Evolutionary conservation across 1,139 yeast species (phyloP), one percentile per base, ranked within the genome.

Genomic region (Wickerhamomyces sp.): DNA sequence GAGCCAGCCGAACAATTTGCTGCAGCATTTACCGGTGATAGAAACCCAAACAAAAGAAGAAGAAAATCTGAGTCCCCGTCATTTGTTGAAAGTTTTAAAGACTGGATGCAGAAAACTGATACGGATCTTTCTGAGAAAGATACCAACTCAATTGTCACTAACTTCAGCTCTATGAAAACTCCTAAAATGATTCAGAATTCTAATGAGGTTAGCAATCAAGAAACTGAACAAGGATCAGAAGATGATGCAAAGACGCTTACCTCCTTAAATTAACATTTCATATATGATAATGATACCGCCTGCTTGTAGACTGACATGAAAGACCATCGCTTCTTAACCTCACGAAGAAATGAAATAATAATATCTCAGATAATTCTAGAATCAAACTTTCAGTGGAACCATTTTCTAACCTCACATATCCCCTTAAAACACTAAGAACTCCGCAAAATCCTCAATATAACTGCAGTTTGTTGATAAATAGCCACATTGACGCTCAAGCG

Each of bases 21-120:
- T 5, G 68, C 78, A 25, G 74, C 72, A 53, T 79, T 69, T 40
- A 52, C 58, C 0, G 58, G 56, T 13, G 55, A 52, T 9, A 39
- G 30, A 18, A 32, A 22, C 16, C 33, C 28, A 20, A 17, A 31
- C 31, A 36, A 29, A 14, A 20, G 76, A 24, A 74, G 73, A 58
- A 59, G 35, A 33, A 38, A 33, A 52, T 54, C 36, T 5, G 37
- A 40, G 28, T 44, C 56, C 52, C 66, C 60, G 4, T 72, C 81
- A 4, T 65, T 82, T 29, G 70, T 81, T 41, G 78, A 77, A 27
- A 77, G 75, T 51, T 78, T 83, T 45, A 79, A 76, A 58, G 87
- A 74, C 34, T 82, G 90, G 89, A 81, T 82, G 54, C 72, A 72
- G 33, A 67, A 69, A 25, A 53, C 56, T 14, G 69, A 59, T 33